Conservation (phyloP, 2,329 filamentous ascomycete species). For the Stachybotrys echinatus region DNA sequence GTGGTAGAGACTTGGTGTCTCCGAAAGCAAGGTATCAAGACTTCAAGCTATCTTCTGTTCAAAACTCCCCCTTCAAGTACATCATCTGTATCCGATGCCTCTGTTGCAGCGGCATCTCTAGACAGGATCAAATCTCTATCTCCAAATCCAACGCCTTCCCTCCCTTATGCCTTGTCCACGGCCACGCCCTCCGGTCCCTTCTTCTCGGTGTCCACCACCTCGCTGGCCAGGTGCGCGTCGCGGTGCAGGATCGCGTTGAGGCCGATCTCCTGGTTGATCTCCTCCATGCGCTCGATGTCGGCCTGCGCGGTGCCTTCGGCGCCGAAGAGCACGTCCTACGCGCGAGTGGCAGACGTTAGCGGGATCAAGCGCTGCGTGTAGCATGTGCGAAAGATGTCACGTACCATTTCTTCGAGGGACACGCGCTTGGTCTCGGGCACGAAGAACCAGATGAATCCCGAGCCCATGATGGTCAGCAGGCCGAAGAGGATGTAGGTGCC, state of each 20-base stretch:
- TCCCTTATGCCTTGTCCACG: too few species aligned
- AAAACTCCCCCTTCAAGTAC: too few species aligned
- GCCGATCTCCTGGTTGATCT: constrained; percentile 67
- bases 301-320: constrained; percentile 60
- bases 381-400: constrained; percentile 3
- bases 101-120: too few species aligned
- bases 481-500: constrained; percentile 71
- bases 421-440: constrained; percentile 61
- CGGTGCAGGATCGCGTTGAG: constrained; percentile 32
- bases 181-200: background rate
- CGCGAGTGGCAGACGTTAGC: constrained; percentile 7
- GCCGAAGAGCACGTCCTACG: constrained; percentile 60
- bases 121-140: too few species aligned
- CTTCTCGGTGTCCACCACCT: background rate
- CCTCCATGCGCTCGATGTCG: constrained; percentile 66
- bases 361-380: accelerated
- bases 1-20: too few species aligned
- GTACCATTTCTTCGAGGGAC: constrained; percentile 59
- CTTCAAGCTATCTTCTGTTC: too few species aligned
- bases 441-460: constrained; percentile 56
- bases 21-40: too few species aligned
- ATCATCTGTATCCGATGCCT: too few species aligned
- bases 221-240: background rate
- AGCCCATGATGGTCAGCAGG: constrained; percentile 56
- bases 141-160: too few species aligned